Conservation (phyloP, 306 rosid species). For the Luffa acutangula region DNA sequence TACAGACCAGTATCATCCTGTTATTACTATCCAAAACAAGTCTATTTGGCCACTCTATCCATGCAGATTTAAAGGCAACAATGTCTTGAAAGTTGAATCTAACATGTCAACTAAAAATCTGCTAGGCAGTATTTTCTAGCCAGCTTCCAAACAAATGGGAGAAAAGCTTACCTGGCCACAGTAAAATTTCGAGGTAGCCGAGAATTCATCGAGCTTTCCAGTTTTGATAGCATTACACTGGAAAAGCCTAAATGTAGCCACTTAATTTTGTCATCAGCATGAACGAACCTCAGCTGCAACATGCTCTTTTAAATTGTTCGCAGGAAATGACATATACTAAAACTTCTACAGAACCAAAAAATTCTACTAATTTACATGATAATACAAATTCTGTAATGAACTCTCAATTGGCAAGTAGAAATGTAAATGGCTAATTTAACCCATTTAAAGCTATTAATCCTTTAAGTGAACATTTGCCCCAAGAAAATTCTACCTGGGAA, state of each 20-base stretch:
- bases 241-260: not conserved
- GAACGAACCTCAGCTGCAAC: slow-evolving; percentile 3
- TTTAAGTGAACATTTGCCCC: not conserved
- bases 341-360: not conserved
- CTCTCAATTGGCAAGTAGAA: slow-evolving; percentile 10
- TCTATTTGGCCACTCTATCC: not conserved
- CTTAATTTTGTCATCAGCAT: slow-evolving; percentile 7
- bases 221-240: not conserved
- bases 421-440: not conserved
- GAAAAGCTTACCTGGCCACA: not conserved
- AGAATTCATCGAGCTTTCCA: not conserved
- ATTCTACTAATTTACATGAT: slow-evolving; percentile 52
- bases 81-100: not conserved
- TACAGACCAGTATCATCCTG: slow-evolving; percentile 2
- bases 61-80: not conserved
- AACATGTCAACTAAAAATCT: slow-evolving; percentile 2
- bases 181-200: not conserved
- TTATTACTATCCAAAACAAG: slow-evolving; percentile 5
- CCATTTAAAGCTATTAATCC: slow-evolving; percentile 13
- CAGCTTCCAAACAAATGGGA: not conserved
- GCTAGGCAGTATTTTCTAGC: not conserved
- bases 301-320: not conserved
- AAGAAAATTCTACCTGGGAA: slow-evolving; percentile 6
- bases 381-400: slow-evolving; percentile 29
- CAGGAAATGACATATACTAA: not conserved